Conservation (phyloP, 2,329 filamentous ascomycete genomes). For the Colletotrichum sp. region DNA sequence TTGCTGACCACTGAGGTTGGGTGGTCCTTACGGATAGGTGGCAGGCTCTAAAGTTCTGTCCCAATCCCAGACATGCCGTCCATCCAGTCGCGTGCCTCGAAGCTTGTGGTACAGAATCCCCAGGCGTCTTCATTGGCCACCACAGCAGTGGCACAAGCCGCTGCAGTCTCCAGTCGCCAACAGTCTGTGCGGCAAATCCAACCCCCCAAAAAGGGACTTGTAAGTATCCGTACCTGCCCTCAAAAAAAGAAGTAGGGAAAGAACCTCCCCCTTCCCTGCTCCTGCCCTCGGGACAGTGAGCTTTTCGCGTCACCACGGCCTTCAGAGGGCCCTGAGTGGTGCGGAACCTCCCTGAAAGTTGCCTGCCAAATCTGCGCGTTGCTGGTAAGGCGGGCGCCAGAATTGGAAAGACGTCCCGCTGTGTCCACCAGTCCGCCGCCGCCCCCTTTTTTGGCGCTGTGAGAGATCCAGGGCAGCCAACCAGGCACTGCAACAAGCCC, state of each 20-base stretch:
- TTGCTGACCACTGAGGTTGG: neutral
- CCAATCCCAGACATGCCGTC: constrained; percentile 6
- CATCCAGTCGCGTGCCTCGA: constrained; percentile 13
- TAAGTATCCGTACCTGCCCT: too few relatives aligned
- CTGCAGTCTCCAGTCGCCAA: constrained; percentile 1
- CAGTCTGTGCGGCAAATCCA: constrained; percentile 13
- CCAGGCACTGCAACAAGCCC: neutral
- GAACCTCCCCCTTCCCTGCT: neutral
- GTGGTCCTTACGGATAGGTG: neutral
- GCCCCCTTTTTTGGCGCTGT: constrained; percentile 5
- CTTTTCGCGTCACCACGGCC: neutral
- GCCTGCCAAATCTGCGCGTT: neutral
- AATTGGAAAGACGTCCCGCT: constrained; percentile 4
- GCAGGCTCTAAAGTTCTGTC: neutral
- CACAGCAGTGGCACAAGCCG: neutral
- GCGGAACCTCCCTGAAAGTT: neutral
- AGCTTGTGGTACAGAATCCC: constrained; percentile 1
- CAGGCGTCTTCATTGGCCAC: neutral
- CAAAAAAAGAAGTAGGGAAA: too few relatives aligned
- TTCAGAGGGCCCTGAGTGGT: neutral
- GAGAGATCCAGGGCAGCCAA: neutral
- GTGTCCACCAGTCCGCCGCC: neutral
- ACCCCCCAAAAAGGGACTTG: neutral
- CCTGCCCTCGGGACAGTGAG: neutral
- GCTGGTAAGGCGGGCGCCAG: neutral